phyloP scores from a whole-genome alignment of 768 basidiomycete genomes.

The Ramaria sp. region DNA sequence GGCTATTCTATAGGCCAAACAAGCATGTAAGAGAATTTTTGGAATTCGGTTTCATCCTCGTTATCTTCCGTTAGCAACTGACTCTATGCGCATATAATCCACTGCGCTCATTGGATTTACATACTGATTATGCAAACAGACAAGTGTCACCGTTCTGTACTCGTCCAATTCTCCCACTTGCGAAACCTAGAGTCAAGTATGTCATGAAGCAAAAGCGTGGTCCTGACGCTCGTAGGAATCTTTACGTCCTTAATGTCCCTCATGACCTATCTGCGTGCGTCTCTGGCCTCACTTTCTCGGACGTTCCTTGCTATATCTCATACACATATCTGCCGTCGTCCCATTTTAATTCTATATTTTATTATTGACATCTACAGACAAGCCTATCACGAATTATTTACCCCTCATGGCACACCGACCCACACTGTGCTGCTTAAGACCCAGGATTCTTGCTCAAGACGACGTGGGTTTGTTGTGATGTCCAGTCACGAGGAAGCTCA shows the following conservation, averaged over 20 bases:
- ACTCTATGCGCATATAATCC: slow-evolving; percentile 9
- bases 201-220: slow-evolving; percentile 18
- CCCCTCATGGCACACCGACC: slow-evolving; percentile 49
- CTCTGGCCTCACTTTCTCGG: neutral
- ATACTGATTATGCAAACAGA: slow-evolving; percentile 23
- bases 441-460: slow-evolving; percentile 71
- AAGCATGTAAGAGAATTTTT: slow-evolving; percentile 35
- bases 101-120: slow-evolving; percentile 10
- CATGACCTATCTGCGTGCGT: slow-evolving; percentile 70
- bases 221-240: slow-evolving; percentile 55
- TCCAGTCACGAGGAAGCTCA: slow-evolving; percentile 60
- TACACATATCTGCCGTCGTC: neutral
- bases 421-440: slow-evolving; percentile 79
- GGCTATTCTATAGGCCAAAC: slow-evolving; percentile 46
- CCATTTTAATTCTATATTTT: slow-evolving; percentile 12
- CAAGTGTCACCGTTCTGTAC: slow-evolving; percentile 23
- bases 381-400: slow-evolving; percentile 52
- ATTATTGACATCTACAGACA: slow-evolving; percentile 26
- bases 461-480: slow-evolving; percentile 81
- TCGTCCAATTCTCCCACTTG: neutral
- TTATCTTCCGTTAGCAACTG: slow-evolving; percentile 1
- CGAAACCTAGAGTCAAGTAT: slow-evolving; percentile 4
- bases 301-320: neutral
- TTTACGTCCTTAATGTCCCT: slow-evolving; percentile 77
- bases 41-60: neutral